Base-by-base conservation (phyloP, 2,329 filamentous ascomycete species). In the Fusarium fujikuroi region DNA sequence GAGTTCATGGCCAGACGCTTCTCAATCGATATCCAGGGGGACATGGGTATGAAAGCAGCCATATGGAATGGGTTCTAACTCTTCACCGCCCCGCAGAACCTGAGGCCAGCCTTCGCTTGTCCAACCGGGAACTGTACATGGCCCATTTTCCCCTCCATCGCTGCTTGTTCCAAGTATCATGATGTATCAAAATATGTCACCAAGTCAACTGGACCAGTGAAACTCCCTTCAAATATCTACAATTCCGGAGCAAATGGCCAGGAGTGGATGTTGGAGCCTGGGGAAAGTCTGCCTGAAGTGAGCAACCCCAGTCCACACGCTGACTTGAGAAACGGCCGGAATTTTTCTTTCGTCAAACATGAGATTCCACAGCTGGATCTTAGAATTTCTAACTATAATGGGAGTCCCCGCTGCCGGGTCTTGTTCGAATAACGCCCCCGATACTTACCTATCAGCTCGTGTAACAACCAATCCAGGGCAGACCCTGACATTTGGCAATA, bases 91-190 rank as follows among this genome's bases (percentile, higher is more conserved):
- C 1, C 16, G 1, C 40, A 56, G 3, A 63, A 58, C 9, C 40
- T 60, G 3, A 44, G 5, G n/a, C 71, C 72, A 3, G 49, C 44
- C 0, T 74, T 67, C 47, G 9, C 18, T 1, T 75, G 72, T 23
- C 28, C 60, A 4, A 47, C 64, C 0, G 68, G 68, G 3, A 74
- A 75, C 10, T 75, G 71, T 28, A 60, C 72, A 0, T 75, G 68
- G 71, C 1, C 32, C 9, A 18, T 15, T 9, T 72, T 66, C 15
- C 2, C 57, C 3, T 72, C 71, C 0, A 49, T 75, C 2, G 71
- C 70, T 0, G 8, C 69, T 0, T 72, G 70, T 9, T 68, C 56
- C 3, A 60, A 43, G 18, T 72, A 68, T 10, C 7, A 19, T 0
- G 63, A 71, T 9, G 60, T 72, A 18, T 69, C 63, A 0, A 4